Base-by-base conservation (phyloP, 2,329 filamentous ascomycete genomes). In the Colletotrichum sp. region DNA sequence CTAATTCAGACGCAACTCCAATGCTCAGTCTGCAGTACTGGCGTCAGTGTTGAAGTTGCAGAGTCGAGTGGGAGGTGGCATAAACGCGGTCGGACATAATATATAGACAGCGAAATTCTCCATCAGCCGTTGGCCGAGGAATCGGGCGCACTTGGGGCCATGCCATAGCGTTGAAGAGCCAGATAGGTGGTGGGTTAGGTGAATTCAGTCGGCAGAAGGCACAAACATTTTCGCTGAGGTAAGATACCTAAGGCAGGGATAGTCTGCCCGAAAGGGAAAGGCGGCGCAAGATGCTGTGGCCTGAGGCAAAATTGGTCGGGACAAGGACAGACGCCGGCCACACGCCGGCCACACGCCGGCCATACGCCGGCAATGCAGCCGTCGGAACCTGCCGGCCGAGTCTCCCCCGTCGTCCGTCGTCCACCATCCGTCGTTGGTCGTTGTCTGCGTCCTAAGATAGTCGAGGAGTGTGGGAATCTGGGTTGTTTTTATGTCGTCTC, bases 181-280 rank as follows among this genome's bases (percentile, higher is more conserved):
- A 10, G 5, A 65, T 71, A 16, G 15, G 16, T 68, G 56, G 34
- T 72, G 73, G 73, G 73, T 73, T 72, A 75, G 62, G 73, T 75
- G 69, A 75, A 60, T 75, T 72, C 12, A 15, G 32, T 55, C 43
- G 21, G n/a, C 43, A 52, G 43, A n/a, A 48, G 66, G 21, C 24
- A 28, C 32, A 43, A 70, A 70, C 18, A 16, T 48, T 30, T 26
- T n/a, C 21, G 30, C 72, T 74, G 48, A 74, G 48, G 67, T 71
- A 71, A 66, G 58, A 8, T 52, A 36, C 15, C 34, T 36, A 8
- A 24, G 7, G 12, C 26, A 66, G 24, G 36, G 62, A 48, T 16
- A 16, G 26, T n/a, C 21, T 30, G 38, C 15, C 64, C 24, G 36
- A 38, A 30, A 58, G 28, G 55, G 30, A 32, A 32, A 32, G 30